These are phyloP conservation scores for Bjerkandera adusta DNA, from an alignment of 1,284 basidiomycete genomes.

Conservation along the genomic window DNA sequence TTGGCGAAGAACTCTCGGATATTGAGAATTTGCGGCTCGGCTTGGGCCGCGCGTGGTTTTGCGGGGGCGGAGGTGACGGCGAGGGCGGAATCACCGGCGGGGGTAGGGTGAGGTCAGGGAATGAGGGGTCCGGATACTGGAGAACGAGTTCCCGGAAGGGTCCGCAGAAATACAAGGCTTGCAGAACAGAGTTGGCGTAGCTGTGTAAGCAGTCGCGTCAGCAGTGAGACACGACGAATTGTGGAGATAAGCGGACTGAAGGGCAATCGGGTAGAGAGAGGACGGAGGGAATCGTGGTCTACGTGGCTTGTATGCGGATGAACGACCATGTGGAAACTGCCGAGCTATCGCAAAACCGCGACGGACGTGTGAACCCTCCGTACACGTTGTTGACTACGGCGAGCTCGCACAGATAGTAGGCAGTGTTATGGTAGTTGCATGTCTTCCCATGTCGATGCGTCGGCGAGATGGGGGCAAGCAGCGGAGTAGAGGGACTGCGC, in stretches of 20 bases:
- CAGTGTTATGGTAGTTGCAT: neutral
- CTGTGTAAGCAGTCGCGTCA: constrained; percentile 37
- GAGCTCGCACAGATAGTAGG: neutral
- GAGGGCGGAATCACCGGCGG: constrained; percentile 22
- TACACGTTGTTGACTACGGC: neutral
- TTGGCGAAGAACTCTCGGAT: constrained; percentile 15
- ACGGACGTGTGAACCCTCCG: constrained; percentile 3
- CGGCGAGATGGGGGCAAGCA: neutral
- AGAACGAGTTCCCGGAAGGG: constrained; percentile 79
- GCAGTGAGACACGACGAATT: neutral
- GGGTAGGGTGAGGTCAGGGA: constrained; percentile 28
- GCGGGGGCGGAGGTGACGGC: constrained; percentile 30
- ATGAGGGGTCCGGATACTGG: constrained; percentile 49
- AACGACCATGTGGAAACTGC: constrained; percentile 4
- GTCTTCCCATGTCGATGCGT: neutral
- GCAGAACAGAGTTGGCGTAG: constrained; percentile 97
- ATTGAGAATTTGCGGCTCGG: constrained; percentile 25
- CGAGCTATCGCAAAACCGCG: constrained; percentile 3
- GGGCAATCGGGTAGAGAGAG: neutral
- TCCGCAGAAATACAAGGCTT: constrained; percentile 89
- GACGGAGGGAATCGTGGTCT: neutral
- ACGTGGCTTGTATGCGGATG: neutral
- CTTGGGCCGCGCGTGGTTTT: constrained; percentile 34
- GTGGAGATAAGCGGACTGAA: constrained; percentile 5
- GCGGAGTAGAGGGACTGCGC: neutral